These are phyloP conservation scores for Xylaria sp. DNA, from an alignment of 2,329 filamentous ascomycete genomes.

Conservation along the genomic window DNA sequence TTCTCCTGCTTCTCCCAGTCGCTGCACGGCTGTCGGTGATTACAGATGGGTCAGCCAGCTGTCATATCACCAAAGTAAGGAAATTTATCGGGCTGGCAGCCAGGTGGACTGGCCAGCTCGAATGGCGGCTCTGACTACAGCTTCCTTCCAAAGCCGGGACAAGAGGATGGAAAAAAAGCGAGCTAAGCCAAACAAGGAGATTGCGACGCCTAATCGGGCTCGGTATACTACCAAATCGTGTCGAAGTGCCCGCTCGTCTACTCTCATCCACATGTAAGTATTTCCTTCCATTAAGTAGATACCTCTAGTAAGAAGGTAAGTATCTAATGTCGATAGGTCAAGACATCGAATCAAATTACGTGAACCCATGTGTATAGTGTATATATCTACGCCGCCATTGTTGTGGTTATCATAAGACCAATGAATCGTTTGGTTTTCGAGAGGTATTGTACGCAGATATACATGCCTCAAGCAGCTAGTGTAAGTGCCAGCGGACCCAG, in stretches of 20 bases:
- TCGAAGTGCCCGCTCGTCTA: conserved; percentile 15
- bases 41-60: neutral
- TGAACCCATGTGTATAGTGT: neutral
- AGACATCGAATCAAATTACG: neutral
- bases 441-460: neutral
- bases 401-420: neutral
- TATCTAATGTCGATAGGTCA: neutral
- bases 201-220: conserved; percentile 30
- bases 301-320: neutral
- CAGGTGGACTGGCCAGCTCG: neutral
- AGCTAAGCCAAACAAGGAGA: conserved; percentile 36
- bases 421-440: neutral
- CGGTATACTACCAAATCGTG: conserved; percentile 19
- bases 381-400: neutral
- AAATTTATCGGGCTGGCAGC: neutral
- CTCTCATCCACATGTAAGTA: neutral
- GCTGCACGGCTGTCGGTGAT: neutral
- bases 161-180: conserved; percentile 29
- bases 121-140: neutral
- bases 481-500: neutral
- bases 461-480: conserved; percentile 17
- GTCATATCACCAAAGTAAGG: neutral
- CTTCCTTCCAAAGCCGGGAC: neutral
- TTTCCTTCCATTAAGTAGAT: neutral
- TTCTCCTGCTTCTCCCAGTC: conserved; percentile 3